phyloP scores from a whole-genome alignment of 768 basidiomycete genomes.

The Termitomyces sp. region DNA sequence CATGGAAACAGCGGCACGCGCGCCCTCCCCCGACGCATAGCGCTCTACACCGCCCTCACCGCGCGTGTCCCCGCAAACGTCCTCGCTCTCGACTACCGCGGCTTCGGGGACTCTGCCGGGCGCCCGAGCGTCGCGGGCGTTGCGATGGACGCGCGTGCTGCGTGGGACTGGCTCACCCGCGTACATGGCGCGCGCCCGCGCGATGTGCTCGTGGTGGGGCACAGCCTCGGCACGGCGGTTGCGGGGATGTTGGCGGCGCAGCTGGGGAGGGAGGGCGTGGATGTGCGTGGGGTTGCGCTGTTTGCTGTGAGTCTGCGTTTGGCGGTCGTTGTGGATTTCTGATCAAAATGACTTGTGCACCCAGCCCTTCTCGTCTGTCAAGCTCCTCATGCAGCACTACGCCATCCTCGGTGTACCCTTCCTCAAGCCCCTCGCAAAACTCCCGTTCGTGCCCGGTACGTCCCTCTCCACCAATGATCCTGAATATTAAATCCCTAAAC shows the following conservation, averaged over 20 bases:
- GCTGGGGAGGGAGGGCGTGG: conserved; percentile 37
- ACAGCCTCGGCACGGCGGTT: conserved; percentile 76
- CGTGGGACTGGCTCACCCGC: conserved; percentile 55
- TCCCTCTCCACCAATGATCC: too few relatives aligned
- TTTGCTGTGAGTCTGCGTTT: conserved; percentile 27
- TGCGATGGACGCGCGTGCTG: conserved; percentile 49
- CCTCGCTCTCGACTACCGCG: conserved; percentile 68
- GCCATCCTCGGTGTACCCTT: conserved; percentile 63
- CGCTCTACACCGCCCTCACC: conserved; percentile 43
- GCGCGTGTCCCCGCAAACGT: conserved; percentile 53
- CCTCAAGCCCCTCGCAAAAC: conserved; percentile 58
- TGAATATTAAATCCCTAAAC: too few relatives aligned
- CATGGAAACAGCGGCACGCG: conserved; percentile 74
- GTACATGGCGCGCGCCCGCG: conserved; percentile 39
- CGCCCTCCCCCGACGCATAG: conserved; percentile 45
- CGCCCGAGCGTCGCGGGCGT: conserved; percentile 58
- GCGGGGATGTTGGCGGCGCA: conserved; percentile 38
- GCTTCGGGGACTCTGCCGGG: conserved; percentile 69
- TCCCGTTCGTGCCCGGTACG: conserved; percentile 62
- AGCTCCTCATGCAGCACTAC: conserved; percentile 63
- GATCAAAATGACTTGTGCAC: too few relatives aligned
- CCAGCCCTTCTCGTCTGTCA: conserved; percentile 51
- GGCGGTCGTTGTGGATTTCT: too few relatives aligned
- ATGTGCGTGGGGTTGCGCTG: conserved; percentile 43
- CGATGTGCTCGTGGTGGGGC: conserved; percentile 61